Evolutionary conservation across 2,329 filamentous ascomycete genomes (phyloP), one percentile per base, ranked within the genome.

Genomic region (Pyrenophora seminiperda): DNA sequence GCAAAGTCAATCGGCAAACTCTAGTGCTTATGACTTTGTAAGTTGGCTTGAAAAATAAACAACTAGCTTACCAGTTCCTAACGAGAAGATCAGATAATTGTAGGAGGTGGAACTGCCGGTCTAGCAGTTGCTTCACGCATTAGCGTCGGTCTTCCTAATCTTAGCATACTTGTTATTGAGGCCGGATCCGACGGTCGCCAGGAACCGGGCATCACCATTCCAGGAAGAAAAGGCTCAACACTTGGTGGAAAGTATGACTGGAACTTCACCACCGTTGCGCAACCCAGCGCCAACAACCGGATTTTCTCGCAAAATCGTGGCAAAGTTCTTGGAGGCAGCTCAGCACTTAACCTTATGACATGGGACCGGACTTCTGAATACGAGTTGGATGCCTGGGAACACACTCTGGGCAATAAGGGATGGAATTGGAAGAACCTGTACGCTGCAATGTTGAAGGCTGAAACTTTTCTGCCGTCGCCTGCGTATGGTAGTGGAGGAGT

Each of bases 271-370:
- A 76, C 78, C 0, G 62, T 76, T 4, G 65, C 75, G 0, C 77
- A 80, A 42, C 41, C 65, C 1, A 58, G 62, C 32, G 71, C 76
- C 6, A 73, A 74, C 15, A 73, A 73, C n/a, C 74, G 76, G 1
- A 59, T 68, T 3, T 70, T 78, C 7, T 48, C 64, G 4, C 73
- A 78, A 14, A 75, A 75, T 29, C 75, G 77, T 7, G 79, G 77
- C 39, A 77, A 76, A 33, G 75, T 80, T 1, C 71, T 81, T 4
- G 79, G 79, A 7, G 79, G 79, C 17, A 77, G 75, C 15, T 77
- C 72, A 9, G 74, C 75, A 0, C 62, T 80, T 9, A 79, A 79
- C 53, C 68, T 77, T 7, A 65, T 73, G 58, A 62, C 63, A 34
- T 69, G 65, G 65, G 68, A 72, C 44, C 67, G 70, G 10, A 65